Evolutionary conservation across 768 basidiomycete genomes (phyloP), one percentile per base, ranked within the genome.

Genomic region (Lepiota venenata): DNA sequence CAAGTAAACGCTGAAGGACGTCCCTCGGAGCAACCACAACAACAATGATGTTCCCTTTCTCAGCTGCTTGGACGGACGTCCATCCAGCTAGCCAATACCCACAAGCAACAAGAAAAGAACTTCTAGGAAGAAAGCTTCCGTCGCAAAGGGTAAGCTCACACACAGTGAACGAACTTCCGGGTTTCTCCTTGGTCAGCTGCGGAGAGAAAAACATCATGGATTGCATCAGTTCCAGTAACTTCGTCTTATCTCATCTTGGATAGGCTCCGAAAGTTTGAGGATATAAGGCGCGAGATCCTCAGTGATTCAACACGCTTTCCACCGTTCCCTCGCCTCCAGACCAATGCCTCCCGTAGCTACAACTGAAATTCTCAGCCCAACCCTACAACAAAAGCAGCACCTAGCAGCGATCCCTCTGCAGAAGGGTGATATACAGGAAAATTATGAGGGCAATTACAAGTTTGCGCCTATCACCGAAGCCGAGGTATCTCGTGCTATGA

Each of bases 391-490:
- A n/a, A 48, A 45, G 20, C 11, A 32, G 22, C 50, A 40, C 32
- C 42, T 35, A 3, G 49, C 46, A 45, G 37, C 36, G 7, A n/a
- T 42, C 22, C 49, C 64, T 37, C 60, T 53, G 29, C 60, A 63
- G 37, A 67, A 70, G 45, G 66, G 69, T 58, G 75, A 78, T 22
- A 67, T 76, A 51, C 55, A 61, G 22, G 82, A 84, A 61, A 69
- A 83, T 64, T 87, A 86, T 60, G 70, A 81, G 21, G 87, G 87
- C 3, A 66, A 77, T 53, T 88, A 86, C 69, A 75, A 74, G 29
- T 88, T 87, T 55, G 86, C 86, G 2, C 86, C 87, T 2, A 87
- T 88, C 53, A 77, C 85, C 61, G 88, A 90, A 69, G 83, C 87
- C 7, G 81, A 88, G 58, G 87, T 90, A 2, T 82, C 86, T 8